Base-by-base conservation (phyloP, 1,139 yeast species). In the Nadsonia commutata region DNA sequence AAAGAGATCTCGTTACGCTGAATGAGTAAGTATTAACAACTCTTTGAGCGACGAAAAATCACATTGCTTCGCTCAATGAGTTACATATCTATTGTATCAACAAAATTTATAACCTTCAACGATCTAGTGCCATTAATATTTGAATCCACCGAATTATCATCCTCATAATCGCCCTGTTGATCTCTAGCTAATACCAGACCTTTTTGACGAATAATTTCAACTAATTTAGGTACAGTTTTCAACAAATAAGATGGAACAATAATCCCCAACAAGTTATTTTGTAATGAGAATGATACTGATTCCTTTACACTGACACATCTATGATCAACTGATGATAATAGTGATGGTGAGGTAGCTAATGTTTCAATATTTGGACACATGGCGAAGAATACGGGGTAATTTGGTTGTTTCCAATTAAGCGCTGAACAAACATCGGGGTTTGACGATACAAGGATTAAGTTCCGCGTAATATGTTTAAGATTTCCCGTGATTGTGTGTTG, bases 371-470 rank as follows among this genome's bases (percentile, higher is more conserved):
- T 58, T 40, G 76, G 80, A 36, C 37, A 38, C 74, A 88, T 76
- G 43, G 79, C 75, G 62, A 83, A 81, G 52, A 90, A 80, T 1
- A 90, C 97, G 0, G 98, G 96, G 63, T 82, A 90, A 60, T 88
- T 90, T 3, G 98, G 98, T 63, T 90, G 98, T 62, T 90, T 90
- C 98, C 98, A 90, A 61, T 90, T 90, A 52, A 90, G 67, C 41
- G 85, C 82, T 18, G 95, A 85, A 62, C 98, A 90, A 18, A 86
- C 84, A 42, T 79, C 74, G 27, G 95, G 82, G 60, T 86, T 86
- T 42, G 85, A 76, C 0, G 96, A 84, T 17, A 94, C 75, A 60
- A 90, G 82, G 6, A 88, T 78, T 31, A 90, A 66, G 0, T 90
- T 78, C 46, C 94, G 67, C 27, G 33, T 27, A 9, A 27, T 67